phyloP scores from a whole-genome alignment of 257 asterid genomes.

The Nicotiana noctiflora region DNA sequence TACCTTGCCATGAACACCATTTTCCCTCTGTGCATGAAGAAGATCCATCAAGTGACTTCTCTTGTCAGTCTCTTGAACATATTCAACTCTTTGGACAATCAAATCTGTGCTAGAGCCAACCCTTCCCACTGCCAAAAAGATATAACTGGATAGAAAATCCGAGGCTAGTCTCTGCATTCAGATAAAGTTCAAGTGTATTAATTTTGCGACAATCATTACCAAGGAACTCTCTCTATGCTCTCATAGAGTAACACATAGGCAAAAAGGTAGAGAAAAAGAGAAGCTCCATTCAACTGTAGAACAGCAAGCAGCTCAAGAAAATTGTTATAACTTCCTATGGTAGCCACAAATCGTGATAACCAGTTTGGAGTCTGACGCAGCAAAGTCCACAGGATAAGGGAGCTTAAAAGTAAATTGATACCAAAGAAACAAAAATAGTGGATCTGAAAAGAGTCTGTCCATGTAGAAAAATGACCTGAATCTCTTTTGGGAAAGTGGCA shows the following conservation, averaged over 20 bases:
- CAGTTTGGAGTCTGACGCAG: background rate
- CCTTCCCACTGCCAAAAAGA: background rate
- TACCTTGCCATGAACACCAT: too few relatives aligned
- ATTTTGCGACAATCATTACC: background rate
- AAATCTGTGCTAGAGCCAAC: too few relatives aligned
- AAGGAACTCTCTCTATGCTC: background rate
- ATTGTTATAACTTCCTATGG: background rate
- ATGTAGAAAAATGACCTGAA: conserved; percentile 51
- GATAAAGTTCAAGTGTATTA: conserved; percentile 8
- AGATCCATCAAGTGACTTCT: too few relatives aligned
- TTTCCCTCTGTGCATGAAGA: too few relatives aligned
- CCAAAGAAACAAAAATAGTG: background rate
- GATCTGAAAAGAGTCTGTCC: background rate
- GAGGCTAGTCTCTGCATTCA: background rate
- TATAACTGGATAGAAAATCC: too few relatives aligned
- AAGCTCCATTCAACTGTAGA: background rate
- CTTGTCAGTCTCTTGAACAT: too few relatives aligned
- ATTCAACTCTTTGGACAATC: too few relatives aligned
- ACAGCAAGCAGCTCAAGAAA: background rate
- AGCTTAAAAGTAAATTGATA: background rate
- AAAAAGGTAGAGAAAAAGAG: background rate
- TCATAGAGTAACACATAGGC: background rate
- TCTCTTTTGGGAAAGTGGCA: conserved; percentile 95
- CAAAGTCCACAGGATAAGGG: background rate
- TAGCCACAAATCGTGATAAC: background rate